These are phyloP conservation scores for Craterostigma plantagineum DNA, from an alignment of 257 asterid genomes.

Conservation along the genomic window DNA sequence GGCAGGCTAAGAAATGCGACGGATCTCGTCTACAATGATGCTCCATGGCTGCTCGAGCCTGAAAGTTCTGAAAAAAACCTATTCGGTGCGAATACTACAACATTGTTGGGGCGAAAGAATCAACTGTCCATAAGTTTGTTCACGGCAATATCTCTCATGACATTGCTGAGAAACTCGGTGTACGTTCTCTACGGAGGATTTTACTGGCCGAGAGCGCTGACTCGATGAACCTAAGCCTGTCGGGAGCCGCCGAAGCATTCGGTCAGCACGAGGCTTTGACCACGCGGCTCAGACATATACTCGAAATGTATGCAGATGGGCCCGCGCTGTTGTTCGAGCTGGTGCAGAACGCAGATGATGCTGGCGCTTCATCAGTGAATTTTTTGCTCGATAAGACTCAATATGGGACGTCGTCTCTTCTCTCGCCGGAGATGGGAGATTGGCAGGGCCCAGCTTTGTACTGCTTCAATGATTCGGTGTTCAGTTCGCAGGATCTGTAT, in stretches of 20 bases:
- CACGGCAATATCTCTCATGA: slow-evolving; percentile 90
- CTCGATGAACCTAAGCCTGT: slow-evolving; percentile 86
- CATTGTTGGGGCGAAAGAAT: slow-evolving; percentile 31
- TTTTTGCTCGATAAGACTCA: slow-evolving; percentile 89
- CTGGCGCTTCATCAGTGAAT: slow-evolving; percentile 70
- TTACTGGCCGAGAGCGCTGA: slow-evolving; percentile 95
- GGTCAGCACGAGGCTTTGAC: slow-evolving; percentile 97
- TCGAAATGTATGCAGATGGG: slow-evolving; percentile 98
- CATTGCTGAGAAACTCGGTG: slow-evolving; percentile 96
- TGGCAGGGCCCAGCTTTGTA: slow-evolving; percentile 99
- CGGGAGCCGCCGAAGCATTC: slow-evolving; percentile 98
- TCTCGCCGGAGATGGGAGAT: slow-evolving; percentile 97
- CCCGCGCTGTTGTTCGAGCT: slow-evolving; percentile 87
- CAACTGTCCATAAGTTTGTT: slow-evolving; percentile 51
- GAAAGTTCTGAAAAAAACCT: slow-evolving; percentile 37
- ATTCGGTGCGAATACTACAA: slow-evolving; percentile 26
- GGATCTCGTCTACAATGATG: slow-evolving; percentile 71
- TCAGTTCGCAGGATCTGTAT: slow-evolving; percentile 88
- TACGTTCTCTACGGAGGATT: slow-evolving; percentile 73
- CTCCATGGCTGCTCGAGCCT: slow-evolving; percentile 90
- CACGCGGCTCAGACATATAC: slow-evolving; percentile 88
- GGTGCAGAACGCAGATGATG: slow-evolving; percentile 97
- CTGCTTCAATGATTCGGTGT: slow-evolving; percentile 89
- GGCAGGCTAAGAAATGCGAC: slow-evolving; percentile 49
- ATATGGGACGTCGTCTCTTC: slow-evolving; percentile 82